Base-by-base conservation (phyloP, 768 basidiomycete genomes). In the Lactifluus subvellereus region DNA sequence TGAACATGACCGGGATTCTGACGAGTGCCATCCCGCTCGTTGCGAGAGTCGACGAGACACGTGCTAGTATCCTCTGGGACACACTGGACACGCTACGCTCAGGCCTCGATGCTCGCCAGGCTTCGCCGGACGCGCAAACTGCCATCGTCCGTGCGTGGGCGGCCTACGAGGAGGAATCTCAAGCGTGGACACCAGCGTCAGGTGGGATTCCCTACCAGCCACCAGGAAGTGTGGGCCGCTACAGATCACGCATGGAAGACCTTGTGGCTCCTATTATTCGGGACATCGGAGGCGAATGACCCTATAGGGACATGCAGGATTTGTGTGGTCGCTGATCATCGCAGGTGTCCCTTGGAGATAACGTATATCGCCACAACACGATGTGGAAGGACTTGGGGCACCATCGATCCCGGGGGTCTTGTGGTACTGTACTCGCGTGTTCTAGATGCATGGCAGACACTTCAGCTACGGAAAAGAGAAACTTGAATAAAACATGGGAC, bases 21-120 rank as follows among this genome's bases (percentile, higher is more conserved):
- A 61, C 38, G n/a, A 54, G 60, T 13, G 54, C 33, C 30, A 38
- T 61, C 37, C 60, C 60, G 37, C 54, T 56, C 18, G 49, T 61
- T 14, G 27, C 32, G 6, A 32, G 37, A 2, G 60, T 61, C 37
- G 60, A 61, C 38, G 54, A 42, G 22, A n/a, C 60, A 3, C 54
- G 60, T 14, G 47, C 54, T 22, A 16, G 33, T 4, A 13, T 56
- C 9, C 14, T 61, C 6, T 56, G 54, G 60, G 48, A 61, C 47
- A 61, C 60, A 6, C 40, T 61, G 10, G 60, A 42, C n/a, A 40
- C 48, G 14, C 30, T 61, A 13, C 37, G 54, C 20, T 20, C 32
- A 16, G 54, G 33, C 30, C 13, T 61, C 13, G 54, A 61, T 56
- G 38, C 18, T 16, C 40, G 9, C 13, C 2, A 33, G 14, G 38